phyloP scores from a whole-genome alignment of 148 eudicot species.

The Rhododendron simsii region DNA sequence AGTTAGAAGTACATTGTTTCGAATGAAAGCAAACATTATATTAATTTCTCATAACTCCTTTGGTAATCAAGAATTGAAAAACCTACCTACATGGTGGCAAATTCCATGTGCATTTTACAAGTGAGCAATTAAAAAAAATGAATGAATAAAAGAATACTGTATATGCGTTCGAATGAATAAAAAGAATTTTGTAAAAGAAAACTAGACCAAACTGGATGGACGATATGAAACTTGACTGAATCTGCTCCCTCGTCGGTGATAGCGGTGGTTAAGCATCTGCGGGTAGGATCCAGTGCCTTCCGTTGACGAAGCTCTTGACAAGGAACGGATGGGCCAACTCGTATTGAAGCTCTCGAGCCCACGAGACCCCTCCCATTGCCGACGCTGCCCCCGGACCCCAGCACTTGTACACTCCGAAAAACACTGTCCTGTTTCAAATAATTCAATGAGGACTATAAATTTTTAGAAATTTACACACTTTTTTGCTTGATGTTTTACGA shows the following conservation, averaged over 20 bases:
- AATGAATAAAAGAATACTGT: not conserved
- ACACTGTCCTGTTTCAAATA: slow-evolving; percentile 51
- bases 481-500: too few relatives aligned
- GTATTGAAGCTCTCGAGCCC: slow-evolving; percentile 80
- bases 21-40: not conserved
- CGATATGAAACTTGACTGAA: too few relatives aligned
- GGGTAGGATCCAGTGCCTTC: slow-evolving; percentile 87
- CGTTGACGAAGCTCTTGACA: slow-evolving; percentile 93
- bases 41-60: not conserved
- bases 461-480: not conserved
- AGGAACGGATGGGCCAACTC: slow-evolving; percentile 80
- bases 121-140: not conserved
- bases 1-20: too few relatives aligned
- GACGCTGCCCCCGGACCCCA: slow-evolving; percentile 88
- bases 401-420: slow-evolving; percentile 88
- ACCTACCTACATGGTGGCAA: not conserved
- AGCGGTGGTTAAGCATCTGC: slow-evolving; percentile 46
- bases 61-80: not conserved
- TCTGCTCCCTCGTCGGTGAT: too few relatives aligned
- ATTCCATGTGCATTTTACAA: not conserved
- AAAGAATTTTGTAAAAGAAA: too few relatives aligned
- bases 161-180: not conserved
- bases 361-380: slow-evolving; percentile 61
- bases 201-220: too few relatives aligned
- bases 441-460: too few relatives aligned